phyloP scores from a whole-genome alignment of 2,329 filamentous ascomycete species.

The Xylaria sp. region DNA sequence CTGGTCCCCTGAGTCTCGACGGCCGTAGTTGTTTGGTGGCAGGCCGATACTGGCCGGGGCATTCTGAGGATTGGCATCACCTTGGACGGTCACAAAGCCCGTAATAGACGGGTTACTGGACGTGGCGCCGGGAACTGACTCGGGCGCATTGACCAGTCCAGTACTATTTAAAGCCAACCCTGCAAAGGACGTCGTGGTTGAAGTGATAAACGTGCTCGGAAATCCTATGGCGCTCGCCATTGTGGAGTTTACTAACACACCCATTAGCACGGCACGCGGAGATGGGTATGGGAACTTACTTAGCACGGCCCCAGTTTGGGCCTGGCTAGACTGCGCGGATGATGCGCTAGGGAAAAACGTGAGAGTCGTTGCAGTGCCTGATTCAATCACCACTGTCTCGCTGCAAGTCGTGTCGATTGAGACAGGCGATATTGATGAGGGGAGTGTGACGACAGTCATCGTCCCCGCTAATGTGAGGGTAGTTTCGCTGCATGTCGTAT shows the following conservation, averaged over 20 bases:
- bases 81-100: conserved; percentile 1
- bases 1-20: conserved; percentile 11
- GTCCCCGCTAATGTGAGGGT: conserved; percentile 27
- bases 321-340: conserved; percentile 13
- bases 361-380: conserved; percentile 16
- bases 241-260: conserved; percentile 28
- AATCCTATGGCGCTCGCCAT: conserved; percentile 8
- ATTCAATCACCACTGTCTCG: conserved; percentile 27
- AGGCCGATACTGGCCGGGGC: neutral
- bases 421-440: neutral
- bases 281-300: conserved; percentile 25
- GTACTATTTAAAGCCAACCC: conserved; percentile 14
- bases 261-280: conserved; percentile 17
- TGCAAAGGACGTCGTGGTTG: conserved; percentile 29
- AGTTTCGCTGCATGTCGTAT: conserved; percentile 31
- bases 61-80: neutral
- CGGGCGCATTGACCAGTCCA: neutral
- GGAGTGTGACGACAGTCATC: conserved; percentile 22
- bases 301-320: conserved; percentile 13
- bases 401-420: conserved; percentile 19
- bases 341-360: conserved; percentile 15
- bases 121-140: conserved; percentile 1
- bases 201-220: conserved; percentile 38
- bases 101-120: conserved; percentile 18
- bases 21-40: conserved; percentile 4